These are phyloP conservation scores for Cunninghamia lanceolata DNA, from an alignment of 75 land plant genomes.

Conservation along the genomic window DNA sequence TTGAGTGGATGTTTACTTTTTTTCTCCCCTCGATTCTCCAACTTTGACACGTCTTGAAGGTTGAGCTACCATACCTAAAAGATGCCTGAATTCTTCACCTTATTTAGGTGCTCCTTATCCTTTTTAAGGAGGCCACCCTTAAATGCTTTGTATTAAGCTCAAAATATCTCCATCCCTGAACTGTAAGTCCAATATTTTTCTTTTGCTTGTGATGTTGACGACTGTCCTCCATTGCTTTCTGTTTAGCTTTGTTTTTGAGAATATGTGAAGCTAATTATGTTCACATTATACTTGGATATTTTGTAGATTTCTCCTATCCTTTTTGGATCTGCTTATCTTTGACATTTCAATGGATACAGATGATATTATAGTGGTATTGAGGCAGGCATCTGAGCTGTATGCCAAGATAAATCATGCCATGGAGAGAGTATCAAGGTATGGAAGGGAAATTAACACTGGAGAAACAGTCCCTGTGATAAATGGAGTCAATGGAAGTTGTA, in stretches of 20 bases:
- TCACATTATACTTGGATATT: neutral
- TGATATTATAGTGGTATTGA: conserved; percentile 39
- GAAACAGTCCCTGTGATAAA: neutral
- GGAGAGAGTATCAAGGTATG: neutral
- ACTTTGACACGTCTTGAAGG: neutral
- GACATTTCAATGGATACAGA: conserved; percentile 35
- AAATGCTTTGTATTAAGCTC: neutral
- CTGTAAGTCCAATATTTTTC: neutral
- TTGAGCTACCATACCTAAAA: neutral
- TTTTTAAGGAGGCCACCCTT: neutral
- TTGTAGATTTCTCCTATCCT: neutral
- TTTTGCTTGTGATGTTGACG: neutral
- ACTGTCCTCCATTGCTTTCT: too few relatives aligned
- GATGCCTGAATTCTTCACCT: neutral
- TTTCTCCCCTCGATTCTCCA: neutral
- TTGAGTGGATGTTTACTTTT: neutral
- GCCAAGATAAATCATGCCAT: conserved; percentile 42
- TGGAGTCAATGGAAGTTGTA: neutral
- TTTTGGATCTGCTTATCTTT: neutral
- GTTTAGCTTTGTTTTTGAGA: neutral
- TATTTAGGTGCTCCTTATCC: neutral
- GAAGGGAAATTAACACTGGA: too few relatives aligned
- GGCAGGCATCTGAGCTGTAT: conserved; percentile 46
- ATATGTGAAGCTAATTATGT: neutral
- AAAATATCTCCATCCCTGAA: neutral